Conservation (phyloP, 495 filamentous ascomycete species). For the Aspergillus saccharolyticus region DNA sequence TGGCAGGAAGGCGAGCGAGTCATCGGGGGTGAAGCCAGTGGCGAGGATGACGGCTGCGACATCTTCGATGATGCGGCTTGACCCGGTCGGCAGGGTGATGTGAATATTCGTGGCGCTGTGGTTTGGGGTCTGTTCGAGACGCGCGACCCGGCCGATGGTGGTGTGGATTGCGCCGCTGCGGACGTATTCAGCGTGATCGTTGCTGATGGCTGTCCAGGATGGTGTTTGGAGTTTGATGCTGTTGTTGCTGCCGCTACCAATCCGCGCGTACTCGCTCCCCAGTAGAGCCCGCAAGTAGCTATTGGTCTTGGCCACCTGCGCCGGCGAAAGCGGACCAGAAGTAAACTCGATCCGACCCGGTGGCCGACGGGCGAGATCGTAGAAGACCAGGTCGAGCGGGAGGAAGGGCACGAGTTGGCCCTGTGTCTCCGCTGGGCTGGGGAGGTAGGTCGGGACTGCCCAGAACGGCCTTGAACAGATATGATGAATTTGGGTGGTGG, state of each 20-base stretch:
- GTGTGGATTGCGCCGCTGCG: slow-evolving; percentile 54
- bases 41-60: slow-evolving; percentile 67
- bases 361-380: slow-evolving; percentile 60
- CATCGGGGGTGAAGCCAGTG: slow-evolving; percentile 66
- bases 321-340: slow-evolving; percentile 52
- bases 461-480: slow-evolving; percentile 66
- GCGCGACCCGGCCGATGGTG: slow-evolving; percentile 28
- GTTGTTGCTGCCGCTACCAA: slow-evolving; percentile 17
- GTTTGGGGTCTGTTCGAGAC: slow-evolving; percentile 19
- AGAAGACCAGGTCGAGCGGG: slow-evolving; percentile 71
- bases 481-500: slow-evolving; percentile 68
- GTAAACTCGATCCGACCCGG: slow-evolving; percentile 50
- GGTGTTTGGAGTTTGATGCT: slow-evolving; percentile 30
- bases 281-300: slow-evolving; percentile 49
- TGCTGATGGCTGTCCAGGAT: slow-evolving; percentile 63
- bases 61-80: slow-evolving; percentile 35
- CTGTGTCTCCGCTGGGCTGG: slow-evolving; percentile 21
- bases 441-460: slow-evolving; percentile 63
- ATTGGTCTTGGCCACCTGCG: slow-evolving; percentile 49
- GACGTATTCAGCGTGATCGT: slow-evolving; percentile 68
- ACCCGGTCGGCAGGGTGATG: slow-evolving; percentile 28
- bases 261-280: slow-evolving; percentile 54
- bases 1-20: slow-evolving; percentile 58
- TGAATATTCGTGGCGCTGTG: slow-evolving; percentile 28
- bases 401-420: slow-evolving; percentile 50